Evolutionary conservation across 352 stramenopile genomes (phyloP).

Genomic region (Globisporangium middletonii): DNA sequence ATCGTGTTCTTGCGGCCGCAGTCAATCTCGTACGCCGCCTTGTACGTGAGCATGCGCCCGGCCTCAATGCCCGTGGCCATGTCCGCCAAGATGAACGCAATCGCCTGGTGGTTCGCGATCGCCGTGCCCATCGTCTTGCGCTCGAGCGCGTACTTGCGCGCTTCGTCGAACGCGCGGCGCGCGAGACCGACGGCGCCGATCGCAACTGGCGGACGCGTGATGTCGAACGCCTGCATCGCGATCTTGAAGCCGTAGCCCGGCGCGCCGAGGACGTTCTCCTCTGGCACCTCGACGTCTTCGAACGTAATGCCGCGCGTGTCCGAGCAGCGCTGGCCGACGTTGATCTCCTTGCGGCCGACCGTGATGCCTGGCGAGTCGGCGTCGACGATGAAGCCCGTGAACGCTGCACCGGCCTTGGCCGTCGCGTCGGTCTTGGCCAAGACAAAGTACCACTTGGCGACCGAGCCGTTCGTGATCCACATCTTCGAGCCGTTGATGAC

Average conservation of each 20-base stretch:
- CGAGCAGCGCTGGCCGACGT: conserved; percentile 89
- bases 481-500: conserved; percentile 92
- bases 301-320: conserved; percentile 89
- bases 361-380: conserved; percentile 82
- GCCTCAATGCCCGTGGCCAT: conserved; percentile 90
- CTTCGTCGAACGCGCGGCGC: conserved; percentile 86
- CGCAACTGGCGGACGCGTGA: conserved; percentile 84
- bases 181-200: conserved; percentile 83
- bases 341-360: conserved; percentile 88
- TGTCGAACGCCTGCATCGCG: conserved; percentile 90
- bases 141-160: conserved; percentile 80
- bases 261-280: conserved; percentile 84
- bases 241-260: conserved; percentile 90
- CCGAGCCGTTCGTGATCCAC: conserved; percentile 92
- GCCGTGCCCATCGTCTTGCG: conserved; percentile 85
- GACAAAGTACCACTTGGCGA: conserved; percentile 90
- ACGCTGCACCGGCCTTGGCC: conserved; percentile 69
- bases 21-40: conserved; percentile 87
- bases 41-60: conserved; percentile 79
- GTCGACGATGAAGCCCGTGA: conserved; percentile 89
- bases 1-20: conserved; percentile 88
- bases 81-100: conserved; percentile 89
- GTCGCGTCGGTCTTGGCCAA: conserved; percentile 85
- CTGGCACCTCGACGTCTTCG: conserved; percentile 85
- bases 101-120: conserved; percentile 84